Evolutionary conservation across 1,139 yeast species (phyloP).

Genomic region (Saccharomyces hybrid): DNA sequence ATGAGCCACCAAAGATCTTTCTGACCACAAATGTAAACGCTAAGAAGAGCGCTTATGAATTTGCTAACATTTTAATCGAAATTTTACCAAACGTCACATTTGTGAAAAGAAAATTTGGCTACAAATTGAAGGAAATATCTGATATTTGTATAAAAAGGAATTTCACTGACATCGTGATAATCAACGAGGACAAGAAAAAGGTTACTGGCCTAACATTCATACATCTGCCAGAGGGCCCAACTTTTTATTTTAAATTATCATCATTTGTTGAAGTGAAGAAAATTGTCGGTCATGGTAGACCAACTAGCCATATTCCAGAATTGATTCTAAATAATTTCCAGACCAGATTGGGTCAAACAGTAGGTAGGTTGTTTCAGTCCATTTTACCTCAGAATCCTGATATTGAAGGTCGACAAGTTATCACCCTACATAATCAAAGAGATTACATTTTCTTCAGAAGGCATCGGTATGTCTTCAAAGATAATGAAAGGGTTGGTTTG

Average conservation of each 20-base stretch:
- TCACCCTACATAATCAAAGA: constrained; percentile 91
- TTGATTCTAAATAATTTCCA: constrained; percentile 83
- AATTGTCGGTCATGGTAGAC: constrained; percentile 80
- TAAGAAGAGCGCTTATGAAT: constrained; percentile 77
- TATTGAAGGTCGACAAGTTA: constrained; percentile 89
- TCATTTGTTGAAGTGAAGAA: constrained; percentile 68
- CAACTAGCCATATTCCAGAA: constrained; percentile 89
- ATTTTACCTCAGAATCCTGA: constrained; percentile 90
- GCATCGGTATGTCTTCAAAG: constrained; percentile 82
- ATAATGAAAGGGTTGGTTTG: constrained; percentile 86
- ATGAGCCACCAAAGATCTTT: constrained; percentile 62
- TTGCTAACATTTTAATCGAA: constrained; percentile 80
- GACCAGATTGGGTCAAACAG: constrained; percentile 86
- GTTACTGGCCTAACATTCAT: constrained; percentile 89
- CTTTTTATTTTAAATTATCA: constrained; percentile 82
- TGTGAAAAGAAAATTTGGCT: constrained; percentile 79
- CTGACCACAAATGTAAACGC: constrained; percentile 86
- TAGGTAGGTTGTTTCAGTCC: constrained; percentile 84
- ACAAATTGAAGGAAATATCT: constrained; percentile 78
- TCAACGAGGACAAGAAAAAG: constrained; percentile 87
- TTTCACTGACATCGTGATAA: constrained; percentile 77
- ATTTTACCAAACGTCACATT: constrained; percentile 79
- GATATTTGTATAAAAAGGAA: constrained; percentile 72
- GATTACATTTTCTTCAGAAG: constrained; percentile 92
- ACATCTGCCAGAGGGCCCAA: constrained; percentile 91